These are phyloP conservation scores for Mycena alexandri DNA, from an alignment of 768 basidiomycete genomes.

Conservation along the genomic window DNA sequence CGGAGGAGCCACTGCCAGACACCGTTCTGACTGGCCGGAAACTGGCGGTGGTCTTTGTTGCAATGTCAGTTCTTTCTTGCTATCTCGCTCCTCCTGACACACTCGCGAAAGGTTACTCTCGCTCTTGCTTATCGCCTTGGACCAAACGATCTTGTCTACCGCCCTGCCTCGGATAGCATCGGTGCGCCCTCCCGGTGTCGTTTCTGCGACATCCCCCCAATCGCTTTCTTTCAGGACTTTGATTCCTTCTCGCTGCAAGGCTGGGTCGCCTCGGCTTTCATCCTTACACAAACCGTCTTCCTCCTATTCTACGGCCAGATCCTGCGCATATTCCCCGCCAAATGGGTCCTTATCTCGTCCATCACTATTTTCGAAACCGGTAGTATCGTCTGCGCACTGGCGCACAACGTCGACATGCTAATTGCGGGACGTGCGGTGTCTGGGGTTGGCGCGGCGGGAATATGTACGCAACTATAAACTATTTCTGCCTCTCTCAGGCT, in stretches of 20 bases:
- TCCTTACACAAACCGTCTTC: constrained; percentile 39
- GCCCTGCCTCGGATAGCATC: constrained; percentile 47
- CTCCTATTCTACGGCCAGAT: constrained; percentile 30
- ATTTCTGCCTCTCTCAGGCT: too few species aligned
- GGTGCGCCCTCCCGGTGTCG: too few species aligned
- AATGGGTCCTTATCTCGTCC: constrained; percentile 33
- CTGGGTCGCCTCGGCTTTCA: constrained; percentile 37
- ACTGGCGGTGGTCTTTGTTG: too few species aligned
- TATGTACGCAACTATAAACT: background rate
- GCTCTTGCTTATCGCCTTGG: constrained; percentile 47
- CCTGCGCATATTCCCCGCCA: constrained; percentile 20
- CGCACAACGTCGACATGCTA: constrained; percentile 37
- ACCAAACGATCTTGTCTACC: constrained; percentile 55
- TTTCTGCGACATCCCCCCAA: too few species aligned
- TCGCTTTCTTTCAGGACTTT: background rate
- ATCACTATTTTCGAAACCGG: constrained; percentile 57
- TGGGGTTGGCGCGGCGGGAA: constrained; percentile 15
- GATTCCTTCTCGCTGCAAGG: constrained; percentile 19
- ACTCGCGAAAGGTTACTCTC: constrained; percentile 16
- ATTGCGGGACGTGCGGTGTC: too few species aligned
- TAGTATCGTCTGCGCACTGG: constrained; percentile 53
- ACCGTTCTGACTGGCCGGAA: too few species aligned
- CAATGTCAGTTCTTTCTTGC: too few species aligned
- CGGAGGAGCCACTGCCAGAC: too few species aligned
- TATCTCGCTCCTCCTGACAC: too few species aligned